Evolutionary conservation across 805 yeast genomes (phyloP), one percentile per base, ranked within the genome.

Genomic region (Sugiyamaella americana): DNA sequence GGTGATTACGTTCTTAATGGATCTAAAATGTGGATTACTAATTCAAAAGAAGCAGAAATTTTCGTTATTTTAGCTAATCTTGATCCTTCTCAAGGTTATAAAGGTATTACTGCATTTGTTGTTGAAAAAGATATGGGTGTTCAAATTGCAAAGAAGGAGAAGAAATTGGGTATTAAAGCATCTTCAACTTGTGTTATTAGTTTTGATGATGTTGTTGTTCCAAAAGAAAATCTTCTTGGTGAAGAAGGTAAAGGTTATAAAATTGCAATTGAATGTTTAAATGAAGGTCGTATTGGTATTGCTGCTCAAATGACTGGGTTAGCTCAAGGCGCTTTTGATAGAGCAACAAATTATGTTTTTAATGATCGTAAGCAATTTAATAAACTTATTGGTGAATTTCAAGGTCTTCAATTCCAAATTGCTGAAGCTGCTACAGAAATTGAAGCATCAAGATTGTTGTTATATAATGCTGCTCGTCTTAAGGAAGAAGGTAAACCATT

Each of bases 21-120:
- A 37, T 61, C 70, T 42, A 69, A 69, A 52, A 69, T 69, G 74
- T 69, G 74, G 74, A 69, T 69, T 58, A 67, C 74, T 34, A 69
- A 69, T 58, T 68, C 74, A 13, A 58, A 53, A 18, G 74, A 69
- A 55, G 74, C 74, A 19, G 73, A 64, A 26, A 45, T 68, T 11
- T 69, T 69, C 50, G 52, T 70, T 13, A 62, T 69, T 21, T 61
- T 69, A 48, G 74, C 74, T 38, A 69, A 65, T 54, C 53, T 65
- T 23, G 73, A 65, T 40, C 72, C 72, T 17, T 54, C 60, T 43
- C 55, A 59, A 57, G 74, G 74, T 35, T 69, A 69, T 62, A 65
- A 65, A 54, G 74, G 74, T 18, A 69, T 69, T 58, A 69, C 74
- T 8, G 68, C 70, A 11, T 69, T 69, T 44, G 65, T 70, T 4